Evolutionary conservation across 805 yeast genomes (phyloP).

Genomic region (Ogataea zsoltii): DNA sequence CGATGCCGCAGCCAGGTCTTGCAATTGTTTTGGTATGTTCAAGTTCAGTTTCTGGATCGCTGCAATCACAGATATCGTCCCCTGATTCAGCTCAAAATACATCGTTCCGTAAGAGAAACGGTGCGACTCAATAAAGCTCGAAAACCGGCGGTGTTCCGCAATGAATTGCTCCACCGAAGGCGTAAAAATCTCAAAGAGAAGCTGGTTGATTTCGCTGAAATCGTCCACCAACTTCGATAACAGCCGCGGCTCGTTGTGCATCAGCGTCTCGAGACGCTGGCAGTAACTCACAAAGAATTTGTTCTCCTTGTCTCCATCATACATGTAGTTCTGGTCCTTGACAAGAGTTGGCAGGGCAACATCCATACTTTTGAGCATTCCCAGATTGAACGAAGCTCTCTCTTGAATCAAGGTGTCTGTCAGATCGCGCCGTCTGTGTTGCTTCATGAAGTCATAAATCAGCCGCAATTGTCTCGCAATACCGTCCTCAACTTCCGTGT

Average conservation of each 20-base stretch:
- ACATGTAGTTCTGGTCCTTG: constrained; percentile 33
- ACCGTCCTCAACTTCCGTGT: constrained; percentile 37
- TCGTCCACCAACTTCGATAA: constrained; percentile 36
- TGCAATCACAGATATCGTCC: constrained; percentile 16
- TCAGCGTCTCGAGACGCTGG: constrained; percentile 7
- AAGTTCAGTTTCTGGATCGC: constrained; percentile 19
- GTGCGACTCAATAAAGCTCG: constrained; percentile 41
- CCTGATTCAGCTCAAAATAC: constrained; percentile 51
- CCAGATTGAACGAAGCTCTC: constrained; percentile 42
- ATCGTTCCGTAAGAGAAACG: constrained; percentile 50
- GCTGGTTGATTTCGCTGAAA: constrained; percentile 37
- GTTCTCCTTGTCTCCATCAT: constrained; percentile 26
- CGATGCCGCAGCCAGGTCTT: constrained; percentile 6
- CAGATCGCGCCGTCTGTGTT: constrained; percentile 28
- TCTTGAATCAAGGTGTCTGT: constrained; percentile 42
- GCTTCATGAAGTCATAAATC: constrained; percentile 48
- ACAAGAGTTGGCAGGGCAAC: constrained; percentile 34
- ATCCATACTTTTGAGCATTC: constrained; percentile 46
- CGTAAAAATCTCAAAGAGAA: constrained; percentile 64
- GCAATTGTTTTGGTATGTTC: constrained; percentile 16
- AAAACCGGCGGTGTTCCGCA: constrained; percentile 39
- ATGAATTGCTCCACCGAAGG: constrained; percentile 41
- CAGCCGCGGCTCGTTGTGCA: constrained; percentile 23
- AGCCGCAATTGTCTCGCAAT: constrained; percentile 38
- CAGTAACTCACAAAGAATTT: constrained; percentile 23